Base-by-base conservation (phyloP, 1,284 basidiomycete genomes). In the Sphagnurus paluster region DNA sequence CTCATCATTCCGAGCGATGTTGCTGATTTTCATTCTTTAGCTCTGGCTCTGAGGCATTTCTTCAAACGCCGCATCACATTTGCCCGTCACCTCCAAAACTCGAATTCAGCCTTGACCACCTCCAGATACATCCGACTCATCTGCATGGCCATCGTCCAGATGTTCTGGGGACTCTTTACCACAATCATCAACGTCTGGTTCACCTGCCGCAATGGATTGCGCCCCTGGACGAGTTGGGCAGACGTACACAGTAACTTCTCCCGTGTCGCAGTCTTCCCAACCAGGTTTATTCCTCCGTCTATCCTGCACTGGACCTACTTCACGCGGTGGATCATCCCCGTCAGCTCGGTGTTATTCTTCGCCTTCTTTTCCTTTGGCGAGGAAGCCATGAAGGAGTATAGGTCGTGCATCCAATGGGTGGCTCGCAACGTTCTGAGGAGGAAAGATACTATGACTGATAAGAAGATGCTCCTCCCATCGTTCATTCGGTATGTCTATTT, bases 61-160 rank as follows among this genome's bases (percentile, higher is more conserved):
- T 47, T 61, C 23, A 14, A 42, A 0, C 60, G 62, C 0, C 63
- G 68, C 0, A 23, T 64, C 8, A 38, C 57, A 0, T 67, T 68
- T 32, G 61, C 61, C 0, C 25, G 42, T 2, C 61, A 62, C 47
- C 53, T 66, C 0, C 19, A 48, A 2, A 32, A 43, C 0, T 50
- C 56, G 5, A 54, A 46, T 20, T 59, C 53, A 55, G 66, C 60
- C 2, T 44, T 68, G 0, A 64, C 61, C 0, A 50, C 62, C 25
- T 67, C 63, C 2, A 73, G 75, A 14, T 84, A 80, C 55, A 39
- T 83, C 21, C 77, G 82, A 0, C 69, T 83, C 14, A 75, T 83
- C 62, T 57, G 68, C 0, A 66, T 84, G 52, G 67, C 80, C 0
- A 48, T 61, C 16, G 49, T 70, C n/a, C 74, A 76, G 48, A 74